A percentile compares a stretch with the other conserved stretches of the same genome.
Evolutionary conservation across 441 rosid species (phyloP).

Genomic region (Jatropha multifida): DNA sequence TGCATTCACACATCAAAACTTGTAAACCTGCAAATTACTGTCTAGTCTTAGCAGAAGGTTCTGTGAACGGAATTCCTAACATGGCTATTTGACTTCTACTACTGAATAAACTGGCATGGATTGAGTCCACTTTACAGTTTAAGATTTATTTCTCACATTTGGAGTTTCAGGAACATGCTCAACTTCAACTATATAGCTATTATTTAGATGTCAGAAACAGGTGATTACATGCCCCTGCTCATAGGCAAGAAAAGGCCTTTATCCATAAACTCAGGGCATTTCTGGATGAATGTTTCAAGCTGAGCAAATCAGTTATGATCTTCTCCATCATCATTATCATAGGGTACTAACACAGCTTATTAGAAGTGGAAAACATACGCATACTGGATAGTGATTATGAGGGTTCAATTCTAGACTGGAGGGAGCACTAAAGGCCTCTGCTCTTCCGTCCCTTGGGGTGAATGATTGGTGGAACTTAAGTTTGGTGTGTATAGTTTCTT

Average conservation of each 20-base stretch:
- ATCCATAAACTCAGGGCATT: background rate
- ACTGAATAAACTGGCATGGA: too few relatives aligned
- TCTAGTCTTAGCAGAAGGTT: background rate
- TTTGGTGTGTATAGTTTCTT: background rate
- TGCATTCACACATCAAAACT: background rate
- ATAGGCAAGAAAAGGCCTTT: background rate
- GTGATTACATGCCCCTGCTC: background rate
- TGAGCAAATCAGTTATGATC: background rate
- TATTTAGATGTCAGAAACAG: background rate
- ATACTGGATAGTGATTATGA: too few relatives aligned
- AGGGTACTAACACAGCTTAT: background rate
- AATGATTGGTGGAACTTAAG: background rate
- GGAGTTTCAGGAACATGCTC: background rate
- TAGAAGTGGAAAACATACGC: background rate
- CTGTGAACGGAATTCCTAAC: background rate
- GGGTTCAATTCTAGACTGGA: too few relatives aligned
- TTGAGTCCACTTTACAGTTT: background rate
- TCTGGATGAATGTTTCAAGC: background rate
- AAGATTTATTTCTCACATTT: background rate
- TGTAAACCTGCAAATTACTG: background rate
- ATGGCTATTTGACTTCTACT: background rate
- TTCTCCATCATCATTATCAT: slow-evolving; percentile 6
- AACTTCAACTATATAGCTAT: background rate
- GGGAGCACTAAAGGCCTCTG: too few relatives aligned
- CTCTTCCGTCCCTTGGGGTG: background rate